These are phyloP conservation scores for Parathielavia appendiculata DNA, from an alignment of 495 filamentous ascomycete species.

Conservation along the genomic window DNA sequence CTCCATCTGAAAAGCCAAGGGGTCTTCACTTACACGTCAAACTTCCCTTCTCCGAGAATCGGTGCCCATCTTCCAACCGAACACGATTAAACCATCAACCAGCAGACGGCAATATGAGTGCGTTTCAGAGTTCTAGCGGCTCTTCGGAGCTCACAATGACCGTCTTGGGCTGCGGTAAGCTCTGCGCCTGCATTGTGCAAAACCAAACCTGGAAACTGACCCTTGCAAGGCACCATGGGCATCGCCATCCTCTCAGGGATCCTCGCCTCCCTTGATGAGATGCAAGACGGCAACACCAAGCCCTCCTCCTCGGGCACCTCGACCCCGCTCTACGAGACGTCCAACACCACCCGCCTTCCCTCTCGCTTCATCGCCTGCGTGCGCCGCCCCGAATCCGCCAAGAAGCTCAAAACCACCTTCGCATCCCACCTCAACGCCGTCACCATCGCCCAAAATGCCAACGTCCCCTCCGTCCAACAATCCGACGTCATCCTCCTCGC, in stretches of 20 bases:
- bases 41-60: slow-evolving; percentile 4
- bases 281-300: slow-evolving; percentile 34
- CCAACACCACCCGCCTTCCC: slow-evolving; percentile 55
- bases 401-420: slow-evolving; percentile 58
- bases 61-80: neutral
- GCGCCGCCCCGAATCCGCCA: slow-evolving; percentile 54
- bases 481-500: slow-evolving; percentile 65
- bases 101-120: slow-evolving; percentile 19
- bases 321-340: slow-evolving; percentile 48
- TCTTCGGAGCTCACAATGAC: slow-evolving; percentile 57
- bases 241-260: slow-evolving; percentile 80
- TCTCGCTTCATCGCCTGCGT: slow-evolving; percentile 74
- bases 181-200: neutral
- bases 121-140: slow-evolving; percentile 21
- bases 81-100: slow-evolving; percentile 8
- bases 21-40: slow-evolving; percentile 3
- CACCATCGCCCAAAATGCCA: slow-evolving; percentile 48
- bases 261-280: slow-evolving; percentile 56
- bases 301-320: slow-evolving; percentile 43
- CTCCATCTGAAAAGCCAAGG: neutral
- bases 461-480: slow-evolving; percentile 52
- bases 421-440: slow-evolving; percentile 42
- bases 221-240: slow-evolving; percentile 64
- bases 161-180: slow-evolving; percentile 67
- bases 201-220: neutral